These are phyloP conservation scores for Glarea lozoyensis DNA, from an alignment of 495 filamentous ascomycete genomes.

Conservation along the genomic window DNA sequence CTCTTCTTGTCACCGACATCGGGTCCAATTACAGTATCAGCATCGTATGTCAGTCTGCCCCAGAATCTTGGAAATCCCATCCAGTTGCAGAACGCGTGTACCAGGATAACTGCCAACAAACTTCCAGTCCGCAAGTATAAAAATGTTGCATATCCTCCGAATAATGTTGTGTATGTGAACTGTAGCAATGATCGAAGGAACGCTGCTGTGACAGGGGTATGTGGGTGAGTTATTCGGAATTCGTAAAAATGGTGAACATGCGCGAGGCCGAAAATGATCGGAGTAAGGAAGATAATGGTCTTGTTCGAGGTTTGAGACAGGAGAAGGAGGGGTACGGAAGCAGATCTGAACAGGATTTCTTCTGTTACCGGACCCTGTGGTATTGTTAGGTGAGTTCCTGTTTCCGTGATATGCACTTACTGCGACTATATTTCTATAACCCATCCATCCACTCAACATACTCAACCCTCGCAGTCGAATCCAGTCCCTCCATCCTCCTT, in stretches of 20 bases:
- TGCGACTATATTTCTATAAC: constrained; percentile 46
- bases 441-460: constrained; percentile 33
- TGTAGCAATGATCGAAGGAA: constrained; percentile 70
- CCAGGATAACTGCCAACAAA: constrained; percentile 57
- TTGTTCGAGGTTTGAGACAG: constrained; percentile 52
- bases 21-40: constrained; percentile 10
- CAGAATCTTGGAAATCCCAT: constrained; percentile 82
- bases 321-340: constrained; percentile 72
- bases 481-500: constrained; percentile 63
- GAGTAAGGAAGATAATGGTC: constrained; percentile 65
- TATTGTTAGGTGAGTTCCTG: constrained; percentile 5
- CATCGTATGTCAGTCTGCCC: constrained; percentile 50
- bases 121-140: constrained; percentile 83
- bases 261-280: constrained; percentile 88
- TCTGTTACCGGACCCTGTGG: constrained; percentile 70
- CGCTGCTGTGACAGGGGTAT: constrained; percentile 47
- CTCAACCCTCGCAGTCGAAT: constrained; percentile 25
- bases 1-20: constrained; percentile 11
- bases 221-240: constrained; percentile 73
- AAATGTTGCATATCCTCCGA: constrained; percentile 88
- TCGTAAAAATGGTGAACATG: constrained; percentile 97
- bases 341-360: constrained; percentile 85
- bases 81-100: constrained; percentile 89
- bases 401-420: constrained; percentile 23
- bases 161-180: constrained; percentile 85